Conservation (phyloP, 306 rosid species). For the Inga oerstediana region DNA sequence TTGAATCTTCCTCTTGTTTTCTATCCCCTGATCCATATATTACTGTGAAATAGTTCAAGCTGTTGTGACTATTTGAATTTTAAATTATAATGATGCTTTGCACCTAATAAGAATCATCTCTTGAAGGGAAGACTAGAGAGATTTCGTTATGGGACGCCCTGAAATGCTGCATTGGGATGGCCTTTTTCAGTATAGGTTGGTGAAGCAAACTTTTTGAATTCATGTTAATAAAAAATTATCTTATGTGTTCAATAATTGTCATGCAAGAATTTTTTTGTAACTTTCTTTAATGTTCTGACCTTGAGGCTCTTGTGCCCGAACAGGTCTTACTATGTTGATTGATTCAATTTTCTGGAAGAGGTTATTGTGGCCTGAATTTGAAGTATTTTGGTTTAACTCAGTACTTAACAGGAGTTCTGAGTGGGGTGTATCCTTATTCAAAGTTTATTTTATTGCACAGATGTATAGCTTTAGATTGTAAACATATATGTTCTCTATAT, state of each 20-base stretch:
- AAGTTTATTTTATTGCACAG: neutral
- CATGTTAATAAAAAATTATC: neutral
- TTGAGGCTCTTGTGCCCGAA: slow-evolving; percentile 30
- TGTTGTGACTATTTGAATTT: slow-evolving; percentile 22
- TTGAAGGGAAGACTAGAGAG: slow-evolving; percentile 68
- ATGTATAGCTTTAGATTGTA: slow-evolving; percentile 17
- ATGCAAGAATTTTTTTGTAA: neutral
- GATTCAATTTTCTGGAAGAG: slow-evolving; percentile 94
- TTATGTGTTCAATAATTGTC: neutral
- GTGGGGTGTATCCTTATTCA: slow-evolving; percentile 92
- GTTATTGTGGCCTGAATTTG: slow-evolving; percentile 94
- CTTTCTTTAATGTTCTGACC: slow-evolving; percentile 26
- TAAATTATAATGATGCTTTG: slow-evolving; percentile 27
- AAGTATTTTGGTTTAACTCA: slow-evolving; percentile 96
- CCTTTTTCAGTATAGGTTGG: slow-evolving; percentile 75
- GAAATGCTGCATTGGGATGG: slow-evolving; percentile 64
- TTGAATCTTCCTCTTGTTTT: slow-evolving; percentile 24
- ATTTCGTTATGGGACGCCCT: slow-evolving; percentile 71
- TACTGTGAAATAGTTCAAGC: slow-evolving; percentile 8
- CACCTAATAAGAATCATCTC: slow-evolving; percentile 40
- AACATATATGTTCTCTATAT: neutral
- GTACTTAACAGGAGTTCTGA: slow-evolving; percentile 90
- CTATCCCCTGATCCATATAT: slow-evolving; percentile 24
- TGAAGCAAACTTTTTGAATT: slow-evolving; percentile 26
- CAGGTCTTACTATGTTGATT: slow-evolving; percentile 78